Evolutionary conservation across 2,329 filamentous ascomycete species (phyloP).

Genomic region (Nectriaceae sp.): DNA sequence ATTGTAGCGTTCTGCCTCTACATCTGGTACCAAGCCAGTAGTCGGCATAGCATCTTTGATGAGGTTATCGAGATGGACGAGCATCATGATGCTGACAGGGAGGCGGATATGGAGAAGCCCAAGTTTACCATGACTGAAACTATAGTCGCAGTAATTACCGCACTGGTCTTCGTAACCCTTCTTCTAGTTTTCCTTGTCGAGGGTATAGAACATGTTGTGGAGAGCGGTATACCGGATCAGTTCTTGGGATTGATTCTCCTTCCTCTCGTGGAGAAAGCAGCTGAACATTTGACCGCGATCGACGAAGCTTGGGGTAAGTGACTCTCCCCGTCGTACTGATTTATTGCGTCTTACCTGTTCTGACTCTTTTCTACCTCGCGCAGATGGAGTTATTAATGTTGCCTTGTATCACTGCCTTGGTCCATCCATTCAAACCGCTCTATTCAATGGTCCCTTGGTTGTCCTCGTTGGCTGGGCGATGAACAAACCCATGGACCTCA

Average conservation of each 20-base stretch:
- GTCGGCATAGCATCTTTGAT: conserved; percentile 64
- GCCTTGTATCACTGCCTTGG: conserved; percentile 73
- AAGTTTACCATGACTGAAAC: conserved; percentile 70
- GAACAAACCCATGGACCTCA: conserved; percentile 64
- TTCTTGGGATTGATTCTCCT: conserved; percentile 61
- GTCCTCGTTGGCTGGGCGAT: conserved; percentile 73
- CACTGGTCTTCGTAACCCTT: conserved; percentile 61
- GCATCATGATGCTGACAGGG: conserved; percentile 57
- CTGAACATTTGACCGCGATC: conserved; percentile 69
- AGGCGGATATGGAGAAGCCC: conserved; percentile 56
- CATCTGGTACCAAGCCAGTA: conserved; percentile 63
- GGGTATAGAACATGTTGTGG: conserved; percentile 56
- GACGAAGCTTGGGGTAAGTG: conserved; percentile 63
- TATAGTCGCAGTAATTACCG: conserved; percentile 57
- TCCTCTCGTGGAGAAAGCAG: conserved; percentile 69
- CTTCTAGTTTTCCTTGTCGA: conserved; percentile 69
- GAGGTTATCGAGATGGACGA: conserved; percentile 53
- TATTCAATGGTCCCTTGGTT: conserved; percentile 73
- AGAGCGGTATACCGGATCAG: conserved; percentile 34
- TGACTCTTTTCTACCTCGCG: fast-evolving
- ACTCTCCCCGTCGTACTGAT: not conserved
- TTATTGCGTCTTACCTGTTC: too few species aligned
- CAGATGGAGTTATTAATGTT: conserved; percentile 66
- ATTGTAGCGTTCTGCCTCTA: conserved; percentile 59
- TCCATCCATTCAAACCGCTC: conserved; percentile 73